Evolutionary conservation across 2,329 filamentous ascomycete genomes (phyloP).

Genomic region (Byssothecium circinans): DNA sequence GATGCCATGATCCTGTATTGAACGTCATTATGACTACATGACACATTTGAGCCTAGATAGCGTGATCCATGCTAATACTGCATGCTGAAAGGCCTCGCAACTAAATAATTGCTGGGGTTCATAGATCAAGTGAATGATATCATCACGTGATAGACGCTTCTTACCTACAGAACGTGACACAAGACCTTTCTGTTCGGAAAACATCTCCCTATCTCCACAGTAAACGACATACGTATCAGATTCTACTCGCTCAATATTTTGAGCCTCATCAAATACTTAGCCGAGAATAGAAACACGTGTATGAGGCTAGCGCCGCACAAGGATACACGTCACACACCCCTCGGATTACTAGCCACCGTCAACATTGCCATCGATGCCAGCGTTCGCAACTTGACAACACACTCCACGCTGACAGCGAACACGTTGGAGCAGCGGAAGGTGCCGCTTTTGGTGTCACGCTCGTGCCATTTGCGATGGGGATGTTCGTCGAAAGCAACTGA

Average conservation of each 20-base stretch:
- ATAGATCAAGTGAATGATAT: slow-evolving; percentile 54
- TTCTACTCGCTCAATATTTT: background rate
- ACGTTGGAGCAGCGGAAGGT: slow-evolving; percentile 2
- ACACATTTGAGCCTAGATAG: too few species aligned
- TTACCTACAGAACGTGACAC: too few species aligned
- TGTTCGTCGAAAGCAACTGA: slow-evolving; percentile 2
- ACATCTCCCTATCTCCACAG: background rate
- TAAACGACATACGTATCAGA: background rate
- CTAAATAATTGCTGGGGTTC: too few species aligned
- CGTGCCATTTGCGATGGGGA: background rate
- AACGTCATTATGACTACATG: too few species aligned
- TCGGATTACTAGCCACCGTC: background rate
- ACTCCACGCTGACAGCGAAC: slow-evolving; percentile 11
- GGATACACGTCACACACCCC: slow-evolving; percentile 4
- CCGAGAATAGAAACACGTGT: background rate
- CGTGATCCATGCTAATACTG: too few species aligned
- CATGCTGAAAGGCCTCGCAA: too few species aligned
- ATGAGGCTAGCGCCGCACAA: background rate
- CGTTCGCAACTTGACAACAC: slow-evolving; percentile 8
- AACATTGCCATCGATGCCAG: background rate
- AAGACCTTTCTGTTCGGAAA: too few species aligned
- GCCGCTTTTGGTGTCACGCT: slow-evolving; percentile 6
- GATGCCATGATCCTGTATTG: too few species aligned
- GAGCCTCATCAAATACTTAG: background rate
- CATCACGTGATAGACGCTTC: slow-evolving; percentile 55